Base-by-base conservation (phyloP, 305 asterid genomes). In the Fraxinus angustifolia region DNA sequence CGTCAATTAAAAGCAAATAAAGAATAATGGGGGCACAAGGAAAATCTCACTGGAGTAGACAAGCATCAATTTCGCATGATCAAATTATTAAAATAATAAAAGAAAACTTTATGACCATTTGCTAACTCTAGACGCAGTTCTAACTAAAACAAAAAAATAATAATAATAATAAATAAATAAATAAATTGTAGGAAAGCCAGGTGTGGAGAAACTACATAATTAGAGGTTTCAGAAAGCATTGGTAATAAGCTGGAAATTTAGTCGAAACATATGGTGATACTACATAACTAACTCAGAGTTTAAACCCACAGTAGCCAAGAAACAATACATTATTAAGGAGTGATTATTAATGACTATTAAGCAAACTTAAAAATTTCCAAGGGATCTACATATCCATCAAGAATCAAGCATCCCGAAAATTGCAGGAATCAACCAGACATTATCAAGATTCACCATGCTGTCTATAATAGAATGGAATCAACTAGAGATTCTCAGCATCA, bases 401-500 rank as follows among this genome's bases (percentile, higher is more conserved):
- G 48, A 50, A 36, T 11, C 35, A 10, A 71, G 33, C 60, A 78
- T n/a, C 58, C 81, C 62, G 4, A 50, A 2, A 56, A 56, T 75
- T 75, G 75, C 65, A 45, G 10, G 45, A 81, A 75, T 48, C 50
- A 74, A 30, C 23, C 31, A 35, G 33, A 28, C 35, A 75, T 30
- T 78, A 71, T 8, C 40, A 17, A 30, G 28, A 76, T 76, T 40
- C 17, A 26, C 72, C 68, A 56, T 77, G 36, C 67, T 76, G 76
- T 78, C 33, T 11, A 28, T 40, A 74, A 80, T 58, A 30, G 42
- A 79, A 45, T 45, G 6, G 42, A 78, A 38, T 45, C 28, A 70
- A 70, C 56, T 79, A 60, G 56, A 42, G 67, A 72, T 16, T 36
- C 14, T 75, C 65, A 81, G 28, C 60, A 85, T 42, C 34, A 58